These are phyloP conservation scores for Plasmodium knowlesi DNA, from an alignment of 169 alveolate genomes.

Conservation along the genomic window DNA sequence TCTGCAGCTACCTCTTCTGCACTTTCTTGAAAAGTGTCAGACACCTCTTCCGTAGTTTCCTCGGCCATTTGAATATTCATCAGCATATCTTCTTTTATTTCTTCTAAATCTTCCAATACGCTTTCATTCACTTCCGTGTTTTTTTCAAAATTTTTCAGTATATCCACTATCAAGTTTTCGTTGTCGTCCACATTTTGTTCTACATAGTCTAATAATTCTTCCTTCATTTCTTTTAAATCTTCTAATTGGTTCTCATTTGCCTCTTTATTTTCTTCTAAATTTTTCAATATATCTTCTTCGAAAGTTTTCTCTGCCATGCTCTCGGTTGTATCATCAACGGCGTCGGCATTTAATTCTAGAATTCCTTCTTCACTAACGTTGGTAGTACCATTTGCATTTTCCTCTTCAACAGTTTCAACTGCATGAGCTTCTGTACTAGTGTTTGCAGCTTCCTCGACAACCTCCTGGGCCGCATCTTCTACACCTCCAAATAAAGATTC, in stretches of 20 bases:
- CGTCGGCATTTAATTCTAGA: background rate
- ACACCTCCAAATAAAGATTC: background rate
- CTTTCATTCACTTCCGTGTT: background rate
- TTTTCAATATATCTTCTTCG: conserved; percentile 1
- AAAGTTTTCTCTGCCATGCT: background rate
- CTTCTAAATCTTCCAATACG: background rate
- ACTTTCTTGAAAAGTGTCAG: background rate
- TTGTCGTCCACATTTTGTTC: background rate
- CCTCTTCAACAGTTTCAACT: background rate
- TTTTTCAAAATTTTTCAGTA: background rate
- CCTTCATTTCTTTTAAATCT: background rate
- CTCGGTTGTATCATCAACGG: background rate
- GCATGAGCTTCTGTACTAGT: background rate
- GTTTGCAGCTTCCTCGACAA: background rate
- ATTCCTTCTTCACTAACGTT: background rate
- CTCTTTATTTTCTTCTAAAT: conserved; percentile 6
- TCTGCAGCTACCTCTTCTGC: conserved; percentile 4
- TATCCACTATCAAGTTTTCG: background rate
- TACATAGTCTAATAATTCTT: background rate
- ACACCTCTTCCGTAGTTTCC: background rate
- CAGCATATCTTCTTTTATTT: background rate
- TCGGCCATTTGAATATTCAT: background rate
- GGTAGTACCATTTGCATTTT: background rate
- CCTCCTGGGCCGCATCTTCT: background rate
- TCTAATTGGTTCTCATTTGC: background rate